These are phyloP conservation scores for Lunasporangiospora selenospora DNA, from an alignment of 192 early-diverging fungal genomes.

Conservation along the genomic window DNA sequence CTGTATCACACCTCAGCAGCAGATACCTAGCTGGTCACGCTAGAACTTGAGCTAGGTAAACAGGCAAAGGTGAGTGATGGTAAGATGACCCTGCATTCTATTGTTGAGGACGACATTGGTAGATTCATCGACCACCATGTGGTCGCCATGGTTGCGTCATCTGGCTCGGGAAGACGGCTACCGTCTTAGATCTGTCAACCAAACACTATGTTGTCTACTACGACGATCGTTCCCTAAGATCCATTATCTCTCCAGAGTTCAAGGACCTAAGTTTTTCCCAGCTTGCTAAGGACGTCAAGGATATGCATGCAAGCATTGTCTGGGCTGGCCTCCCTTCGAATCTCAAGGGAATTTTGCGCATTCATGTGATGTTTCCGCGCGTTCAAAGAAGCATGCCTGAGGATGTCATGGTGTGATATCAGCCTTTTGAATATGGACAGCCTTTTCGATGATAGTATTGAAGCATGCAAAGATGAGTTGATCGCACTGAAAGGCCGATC, in stretches of 20 bases:
- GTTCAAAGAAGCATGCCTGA: no score
- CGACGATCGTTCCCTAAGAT: neutral
- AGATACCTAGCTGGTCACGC: neutral
- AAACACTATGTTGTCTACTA: conserved; percentile 28
- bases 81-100: conserved; percentile 1
- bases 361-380: no score
- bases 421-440: no score
- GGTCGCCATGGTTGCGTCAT: conserved; percentile 14
- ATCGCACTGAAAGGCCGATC: no score
- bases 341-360: no score
- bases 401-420: no score
- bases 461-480: no score
- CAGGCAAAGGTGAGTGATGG: neutral
- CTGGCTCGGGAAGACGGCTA: conserved; percentile 38
- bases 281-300: neutral
- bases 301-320: neutral
- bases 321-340: no score
- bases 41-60: conserved; percentile 11
- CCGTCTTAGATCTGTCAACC: conserved; percentile 23
- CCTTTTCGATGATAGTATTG: no score
- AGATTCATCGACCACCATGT: neutral
- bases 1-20: neutral
- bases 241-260: neutral
- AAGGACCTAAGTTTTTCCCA: conserved; percentile 1
- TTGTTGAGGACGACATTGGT: conserved; percentile 14